Evolutionary conservation across 2,329 filamentous ascomycete species (phyloP), one percentile per base, ranked within the genome.

Genomic region (Stenocarpella maydis): DNA sequence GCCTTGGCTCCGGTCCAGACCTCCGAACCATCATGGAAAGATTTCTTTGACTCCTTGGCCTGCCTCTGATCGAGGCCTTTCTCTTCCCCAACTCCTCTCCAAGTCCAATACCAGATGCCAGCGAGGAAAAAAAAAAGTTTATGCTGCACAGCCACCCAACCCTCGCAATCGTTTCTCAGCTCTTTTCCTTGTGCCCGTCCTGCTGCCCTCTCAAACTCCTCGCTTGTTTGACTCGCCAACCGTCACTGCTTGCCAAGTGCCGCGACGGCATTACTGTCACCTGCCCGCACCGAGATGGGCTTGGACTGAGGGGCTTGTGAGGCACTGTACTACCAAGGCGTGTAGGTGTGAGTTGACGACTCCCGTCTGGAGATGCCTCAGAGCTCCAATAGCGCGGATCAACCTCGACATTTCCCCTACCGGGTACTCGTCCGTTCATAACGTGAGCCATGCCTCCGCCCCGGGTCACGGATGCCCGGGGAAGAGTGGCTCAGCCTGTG

Each of bases 1-100:
- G 31, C 58, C 58, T 63, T 63, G 58, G 58, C 41, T 49, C 26
- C 7, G 58, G 19, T 47, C 58, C 58, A 63, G 58, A 49, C 14
- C 43, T 47, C 26, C 28, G n/a, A 45, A 24, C n/a, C 41, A 47
- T 19, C 28, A 19, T 19, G 34, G 41, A 63, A n/a, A 49, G 58
- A 63, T 63, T 63, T 49, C 58, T 63, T 43, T 49, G 49, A 63
- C 58, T 63, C 43, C 58, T 63, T 63, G 58, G 58, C 58, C n/a
- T 17, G 28, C 14, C 43, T 37, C 24, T 24, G 58, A 63, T 63
- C 43, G 43, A 63, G 41, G 58, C 19, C 28, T 47, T 47, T 34
- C 41, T 21, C 55, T 60, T 60, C 39, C 19, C 55, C 55, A 47
- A 47, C 26, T 43, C 43, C 43, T 37, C 58, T 43, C 43, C 41